Conservation (phyloP, 257 asterid species). For the Fraxinus americana region DNA sequence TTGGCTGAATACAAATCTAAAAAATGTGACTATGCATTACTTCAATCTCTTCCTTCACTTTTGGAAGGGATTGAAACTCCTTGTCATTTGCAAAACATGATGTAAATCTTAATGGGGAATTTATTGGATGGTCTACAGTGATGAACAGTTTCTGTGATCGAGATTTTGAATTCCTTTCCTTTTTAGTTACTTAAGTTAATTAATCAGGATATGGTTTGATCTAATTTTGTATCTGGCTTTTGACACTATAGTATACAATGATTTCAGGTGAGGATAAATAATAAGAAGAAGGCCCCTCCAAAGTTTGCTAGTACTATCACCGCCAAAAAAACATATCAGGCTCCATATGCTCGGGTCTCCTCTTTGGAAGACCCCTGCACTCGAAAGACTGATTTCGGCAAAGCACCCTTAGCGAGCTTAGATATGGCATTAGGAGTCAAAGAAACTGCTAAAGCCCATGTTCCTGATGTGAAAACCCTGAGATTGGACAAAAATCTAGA, state of each 20-base stretch:
- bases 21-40: not conserved
- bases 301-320: constrained; percentile 25
- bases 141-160: not conserved
- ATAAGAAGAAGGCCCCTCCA: constrained; percentile 41
- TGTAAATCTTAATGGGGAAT: not conserved
- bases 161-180: not conserved
- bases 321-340: constrained; percentile 50
- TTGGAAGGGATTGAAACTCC: not conserved
- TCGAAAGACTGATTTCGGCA: constrained; percentile 43
- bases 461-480: constrained; percentile 43
- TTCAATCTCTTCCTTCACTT: not conserved
- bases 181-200: not conserved
- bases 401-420: constrained; percentile 34
- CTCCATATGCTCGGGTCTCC: constrained; percentile 69
- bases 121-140: not conserved
- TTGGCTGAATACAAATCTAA: constrained; percentile 5
- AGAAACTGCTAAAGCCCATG: constrained; percentile 44
- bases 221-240: not conserved
- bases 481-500: constrained; percentile 46
- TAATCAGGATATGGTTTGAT: not conserved
- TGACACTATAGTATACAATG: constrained; percentile 7
- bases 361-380: constrained; percentile 70
- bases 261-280: constrained; percentile 44
- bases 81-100: not conserved
- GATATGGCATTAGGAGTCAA: constrained; percentile 30